phyloP scores from a whole-genome alignment of 2,329 filamentous ascomycete genomes.

The Penicillium sp. region DNA sequence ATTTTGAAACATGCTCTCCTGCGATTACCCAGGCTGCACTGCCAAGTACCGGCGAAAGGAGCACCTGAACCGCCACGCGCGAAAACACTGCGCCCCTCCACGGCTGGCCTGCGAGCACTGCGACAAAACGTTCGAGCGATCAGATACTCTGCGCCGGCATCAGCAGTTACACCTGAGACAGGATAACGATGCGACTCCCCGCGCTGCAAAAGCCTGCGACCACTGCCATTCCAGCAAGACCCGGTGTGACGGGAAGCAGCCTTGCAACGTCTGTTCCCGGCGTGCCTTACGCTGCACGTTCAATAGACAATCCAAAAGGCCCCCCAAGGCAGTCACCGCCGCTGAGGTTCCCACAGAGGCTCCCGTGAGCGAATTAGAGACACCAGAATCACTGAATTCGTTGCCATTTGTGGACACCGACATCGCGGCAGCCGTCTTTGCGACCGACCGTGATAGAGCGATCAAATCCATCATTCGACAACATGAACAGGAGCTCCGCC shows the following conservation, averaged over 20 bases:
- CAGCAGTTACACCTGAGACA: not conserved
- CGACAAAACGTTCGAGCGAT: conserved; percentile 1
- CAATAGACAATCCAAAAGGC: not conserved
- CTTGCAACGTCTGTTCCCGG: not conserved
- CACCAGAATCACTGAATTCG: not conserved
- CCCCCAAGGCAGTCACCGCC: not conserved
- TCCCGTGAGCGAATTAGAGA: not conserved
- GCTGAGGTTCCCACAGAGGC: not conserved
- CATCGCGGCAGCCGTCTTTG: not conserved
- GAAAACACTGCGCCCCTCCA: not conserved
- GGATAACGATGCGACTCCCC: not conserved
- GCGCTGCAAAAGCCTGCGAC: not conserved
- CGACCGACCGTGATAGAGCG: not conserved
- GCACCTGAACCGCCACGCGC: conserved; percentile 22
- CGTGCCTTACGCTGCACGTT: not conserved
- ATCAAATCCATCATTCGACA: not conserved
- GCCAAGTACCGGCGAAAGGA: conserved; percentile 24
- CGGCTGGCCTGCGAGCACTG: conserved; percentile 3
- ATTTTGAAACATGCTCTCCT: not conserved
- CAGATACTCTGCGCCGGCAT: conserved; percentile 6
- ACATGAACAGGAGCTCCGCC: not conserved
- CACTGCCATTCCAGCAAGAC: conserved; percentile 1
- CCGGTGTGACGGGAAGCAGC: not conserved
- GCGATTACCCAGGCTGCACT: conserved; percentile 19
- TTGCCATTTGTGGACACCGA: not conserved